phyloP scores from a whole-genome alignment of 768 basidiomycete genomes.

The Austroboletus festivus region DNA sequence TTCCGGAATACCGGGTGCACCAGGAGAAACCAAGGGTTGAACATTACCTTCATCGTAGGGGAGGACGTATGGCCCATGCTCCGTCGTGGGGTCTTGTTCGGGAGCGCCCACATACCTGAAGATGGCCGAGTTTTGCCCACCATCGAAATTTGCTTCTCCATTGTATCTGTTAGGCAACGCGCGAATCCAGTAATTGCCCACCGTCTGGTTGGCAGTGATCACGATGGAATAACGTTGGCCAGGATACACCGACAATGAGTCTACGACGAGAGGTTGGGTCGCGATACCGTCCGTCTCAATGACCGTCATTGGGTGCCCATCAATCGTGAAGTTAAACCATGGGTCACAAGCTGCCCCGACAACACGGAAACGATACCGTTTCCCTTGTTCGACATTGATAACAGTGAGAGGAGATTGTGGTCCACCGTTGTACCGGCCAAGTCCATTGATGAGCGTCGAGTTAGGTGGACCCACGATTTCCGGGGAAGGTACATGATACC shows the following conservation, averaged over 20 bases:
- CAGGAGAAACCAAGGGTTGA: slow-evolving; percentile 27
- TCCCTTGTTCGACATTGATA: slow-evolving; percentile 31
- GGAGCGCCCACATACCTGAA: slow-evolving; percentile 41
- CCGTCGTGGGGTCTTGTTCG: slow-evolving; percentile 31
- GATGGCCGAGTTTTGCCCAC: slow-evolving; percentile 38
- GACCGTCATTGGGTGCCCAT: slow-evolving; percentile 42
- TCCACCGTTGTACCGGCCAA: slow-evolving; percentile 36
- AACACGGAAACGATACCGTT: slow-evolving; percentile 38
- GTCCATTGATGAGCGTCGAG: slow-evolving; percentile 39
- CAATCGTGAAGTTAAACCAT: slow-evolving; percentile 43
- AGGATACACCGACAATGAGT: slow-evolving; percentile 43
- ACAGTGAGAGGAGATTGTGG: slow-evolving; percentile 33
- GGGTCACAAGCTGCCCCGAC: slow-evolving; percentile 41
- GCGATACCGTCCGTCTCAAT: slow-evolving; percentile 46
- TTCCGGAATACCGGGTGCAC: slow-evolving; percentile 32
- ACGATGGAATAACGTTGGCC: slow-evolving; percentile 52
- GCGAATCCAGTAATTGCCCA: slow-evolving; percentile 42
- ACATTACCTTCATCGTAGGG: slow-evolving; percentile 37
- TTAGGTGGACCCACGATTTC: slow-evolving; percentile 16
- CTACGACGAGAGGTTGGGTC: slow-evolving; percentile 38
- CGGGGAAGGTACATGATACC: slow-evolving; percentile 19
- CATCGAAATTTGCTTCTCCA: slow-evolving; percentile 32
- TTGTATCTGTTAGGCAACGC: slow-evolving; percentile 18
- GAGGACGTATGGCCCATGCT: slow-evolving; percentile 13
- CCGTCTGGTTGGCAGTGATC: slow-evolving; percentile 29